Evolutionary conservation across 257 asterid species (phyloP).

Genomic region (Asclepias syriaca): DNA sequence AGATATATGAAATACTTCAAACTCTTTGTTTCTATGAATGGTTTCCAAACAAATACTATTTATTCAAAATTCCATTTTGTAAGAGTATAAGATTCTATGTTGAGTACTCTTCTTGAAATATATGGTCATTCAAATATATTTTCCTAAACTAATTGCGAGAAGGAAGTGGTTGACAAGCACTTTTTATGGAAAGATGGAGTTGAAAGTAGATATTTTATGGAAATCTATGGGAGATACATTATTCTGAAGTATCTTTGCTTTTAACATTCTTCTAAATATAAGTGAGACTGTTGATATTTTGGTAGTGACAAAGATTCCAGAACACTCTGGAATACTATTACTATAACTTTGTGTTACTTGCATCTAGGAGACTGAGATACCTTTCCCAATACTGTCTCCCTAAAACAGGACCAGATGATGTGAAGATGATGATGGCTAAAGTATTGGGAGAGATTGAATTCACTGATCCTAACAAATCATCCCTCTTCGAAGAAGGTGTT

Average conservation of each 20-base stretch:
- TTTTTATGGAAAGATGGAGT: neutral
- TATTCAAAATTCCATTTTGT: neutral
- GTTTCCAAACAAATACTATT: neutral
- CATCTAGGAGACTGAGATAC: neutral
- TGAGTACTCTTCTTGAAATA: neutral
- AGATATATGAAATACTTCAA: neutral
- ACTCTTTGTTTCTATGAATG: neutral
- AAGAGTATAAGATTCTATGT: neutral
- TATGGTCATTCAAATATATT: constrained; percentile 2
- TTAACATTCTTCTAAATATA: neutral
- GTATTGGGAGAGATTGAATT: constrained; percentile 57
- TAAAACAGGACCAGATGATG: constrained; percentile 44
- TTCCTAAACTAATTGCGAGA: neutral
- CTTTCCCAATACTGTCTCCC: constrained; percentile 1
- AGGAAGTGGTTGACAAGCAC: neutral
- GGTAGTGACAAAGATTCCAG: neutral
- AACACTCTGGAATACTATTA: neutral
- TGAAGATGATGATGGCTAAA: constrained; percentile 56
- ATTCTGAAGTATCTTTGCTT: neutral
- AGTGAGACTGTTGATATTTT: neutral
- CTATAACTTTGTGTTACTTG: neutral
- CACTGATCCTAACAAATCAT: constrained; percentile 53
- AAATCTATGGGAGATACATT: neutral
- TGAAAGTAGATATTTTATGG: neutral
- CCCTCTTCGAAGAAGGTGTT: constrained; percentile 48